A percentile compares a stretch with the other conserved stretches of the same genome.
phyloP scores from a whole-genome alignment of 352 stramenopile genomes.

The Pythium periplocum region DNA sequence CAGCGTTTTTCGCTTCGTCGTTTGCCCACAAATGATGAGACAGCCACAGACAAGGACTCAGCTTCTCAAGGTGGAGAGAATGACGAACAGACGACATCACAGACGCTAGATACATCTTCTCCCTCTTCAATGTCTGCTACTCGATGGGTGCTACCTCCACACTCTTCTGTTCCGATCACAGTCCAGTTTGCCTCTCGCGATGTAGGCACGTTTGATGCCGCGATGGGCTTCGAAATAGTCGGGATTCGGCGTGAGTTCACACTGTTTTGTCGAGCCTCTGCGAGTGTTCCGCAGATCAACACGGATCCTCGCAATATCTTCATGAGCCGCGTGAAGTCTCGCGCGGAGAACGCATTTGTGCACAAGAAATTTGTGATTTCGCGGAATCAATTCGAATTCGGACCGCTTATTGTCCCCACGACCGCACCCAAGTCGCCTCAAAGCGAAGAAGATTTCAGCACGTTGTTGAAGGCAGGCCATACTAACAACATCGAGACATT shows the following conservation, averaged over 20 bases:
- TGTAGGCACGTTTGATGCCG: slow-evolving; percentile 78
- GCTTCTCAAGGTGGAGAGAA: background rate
- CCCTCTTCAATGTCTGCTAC: slow-evolving; percentile 11
- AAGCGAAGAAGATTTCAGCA: slow-evolving; percentile 41
- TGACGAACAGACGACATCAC: background rate
- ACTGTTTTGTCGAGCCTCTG: slow-evolving; percentile 76
- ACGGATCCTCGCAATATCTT: slow-evolving; percentile 92
- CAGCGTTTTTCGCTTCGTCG: slow-evolving; percentile 51
- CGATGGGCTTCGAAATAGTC: slow-evolving; percentile 89
- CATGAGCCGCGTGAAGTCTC: slow-evolving; percentile 89
- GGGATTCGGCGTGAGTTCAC: slow-evolving; percentile 79
- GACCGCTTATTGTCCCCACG: slow-evolving; percentile 75
- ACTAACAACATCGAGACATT: slow-evolving; percentile 75
- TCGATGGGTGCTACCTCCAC: slow-evolving; percentile 82
- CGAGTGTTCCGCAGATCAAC: slow-evolving; percentile 90
- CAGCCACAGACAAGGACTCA: background rate
- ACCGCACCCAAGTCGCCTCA: slow-evolving; percentile 15
- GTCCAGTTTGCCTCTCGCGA: slow-evolving; percentile 80
- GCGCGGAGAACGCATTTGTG: slow-evolving; percentile 55
- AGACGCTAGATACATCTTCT: background rate
- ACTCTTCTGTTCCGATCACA: slow-evolving; percentile 46
- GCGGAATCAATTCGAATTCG: slow-evolving; percentile 90
- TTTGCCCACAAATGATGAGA: background rate
- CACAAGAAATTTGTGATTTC: slow-evolving; percentile 91
- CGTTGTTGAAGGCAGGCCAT: slow-evolving; percentile 28